Percentiles rank a stretch among this genome's conserved stretches.
Conservation (phyloP, 2,329 filamentous ascomycete species). For the Mariannaea sp. region DNA sequence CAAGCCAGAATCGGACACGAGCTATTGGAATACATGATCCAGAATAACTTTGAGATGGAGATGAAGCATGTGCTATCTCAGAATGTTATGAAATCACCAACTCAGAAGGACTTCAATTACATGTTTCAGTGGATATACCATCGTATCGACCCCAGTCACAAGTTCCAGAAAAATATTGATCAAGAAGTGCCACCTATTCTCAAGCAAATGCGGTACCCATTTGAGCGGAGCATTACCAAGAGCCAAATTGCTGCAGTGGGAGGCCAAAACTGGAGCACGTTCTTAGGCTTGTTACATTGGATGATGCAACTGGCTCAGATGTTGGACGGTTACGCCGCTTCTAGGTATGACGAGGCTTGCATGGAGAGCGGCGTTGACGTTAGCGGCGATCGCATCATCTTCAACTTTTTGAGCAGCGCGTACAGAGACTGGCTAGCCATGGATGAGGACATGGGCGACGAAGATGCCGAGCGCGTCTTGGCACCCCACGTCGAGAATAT, state of each 20-base stretch:
- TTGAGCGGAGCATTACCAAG: slow-evolving; percentile 94
- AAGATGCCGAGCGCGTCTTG: slow-evolving; percentile 78
- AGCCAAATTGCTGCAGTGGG: slow-evolving; percentile 94
- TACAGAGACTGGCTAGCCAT: slow-evolving; percentile 95
- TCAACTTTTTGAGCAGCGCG: slow-evolving; percentile 85
- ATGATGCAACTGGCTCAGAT: slow-evolving; percentile 98
- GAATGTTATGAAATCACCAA: slow-evolving; percentile 91
- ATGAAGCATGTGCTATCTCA: slow-evolving; percentile 93
- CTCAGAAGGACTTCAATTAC: slow-evolving; percentile 96
- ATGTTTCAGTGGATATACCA: slow-evolving; percentile 99
- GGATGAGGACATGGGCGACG: slow-evolving; percentile 84
- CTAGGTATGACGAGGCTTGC: slow-evolving; percentile 89
- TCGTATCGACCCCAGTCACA: slow-evolving; percentile 90
- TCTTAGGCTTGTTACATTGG: slow-evolving; percentile 93
- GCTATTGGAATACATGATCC: slow-evolving; percentile 85
- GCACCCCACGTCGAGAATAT: slow-evolving; percentile 85
- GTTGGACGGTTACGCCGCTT: slow-evolving; percentile 79
- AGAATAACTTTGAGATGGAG: slow-evolving; percentile 96
- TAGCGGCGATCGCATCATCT: slow-evolving; percentile 88
- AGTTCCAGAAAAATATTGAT: slow-evolving; percentile 93
- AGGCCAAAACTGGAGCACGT: slow-evolving; percentile 95
- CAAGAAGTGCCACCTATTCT: slow-evolving; percentile 91
- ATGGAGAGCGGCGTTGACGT: slow-evolving; percentile 87
- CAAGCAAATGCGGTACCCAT: slow-evolving; percentile 93
- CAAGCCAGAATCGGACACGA: slow-evolving; percentile 86